Percentiles rank a stretch among this genome's conserved stretches.
phyloP scores from a whole-genome alignment of 2,329 filamentous ascomycete species.

The Aulographum hederae region DNA sequence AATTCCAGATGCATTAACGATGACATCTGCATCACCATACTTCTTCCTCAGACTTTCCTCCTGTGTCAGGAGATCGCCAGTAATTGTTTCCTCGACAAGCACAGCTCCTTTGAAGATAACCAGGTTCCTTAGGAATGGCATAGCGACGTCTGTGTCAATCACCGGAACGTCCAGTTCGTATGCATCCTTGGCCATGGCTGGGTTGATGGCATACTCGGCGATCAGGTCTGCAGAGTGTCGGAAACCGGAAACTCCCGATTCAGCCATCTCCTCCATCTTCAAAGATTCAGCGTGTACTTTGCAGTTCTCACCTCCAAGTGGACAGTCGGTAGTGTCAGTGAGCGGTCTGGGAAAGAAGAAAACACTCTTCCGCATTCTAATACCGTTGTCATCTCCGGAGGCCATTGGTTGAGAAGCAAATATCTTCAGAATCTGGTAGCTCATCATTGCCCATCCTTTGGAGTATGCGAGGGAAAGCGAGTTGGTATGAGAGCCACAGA shows the following conservation, averaged over 20 bases:
- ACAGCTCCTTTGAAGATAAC: conserved; percentile 23
- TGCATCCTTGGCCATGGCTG: conserved; percentile 24
- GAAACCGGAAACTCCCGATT: conserved; percentile 21
- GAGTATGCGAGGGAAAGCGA: conserved; percentile 21
- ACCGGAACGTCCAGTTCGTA: conserved; percentile 26
- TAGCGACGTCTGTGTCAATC: conserved; percentile 27
- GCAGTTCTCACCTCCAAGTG: no score
- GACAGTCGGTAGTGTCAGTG: no score
- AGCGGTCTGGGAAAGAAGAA: conserved; percentile 26
- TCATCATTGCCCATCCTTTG: conserved; percentile 23
- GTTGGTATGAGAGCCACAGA: conserved; percentile 25
- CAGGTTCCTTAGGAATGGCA: conserved; percentile 23
- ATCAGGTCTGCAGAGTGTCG: conserved; percentile 14
- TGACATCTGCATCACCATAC: conserved; percentile 22
- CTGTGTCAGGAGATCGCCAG: conserved; percentile 16
- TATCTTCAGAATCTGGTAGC: conserved; percentile 23
- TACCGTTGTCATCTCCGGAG: conserved; percentile 15
- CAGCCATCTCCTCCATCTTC: conserved; percentile 24
- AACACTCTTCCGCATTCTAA: conserved; percentile 19
- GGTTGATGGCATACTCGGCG: conserved; percentile 8
- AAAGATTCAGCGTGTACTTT: conserved; percentile 13
- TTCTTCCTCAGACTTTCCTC: conserved; percentile 16
- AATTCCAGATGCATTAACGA: conserved; percentile 26
- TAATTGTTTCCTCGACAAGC: conserved; percentile 20
- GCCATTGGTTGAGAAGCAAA: conserved; percentile 21